Conservation (phyloP, 208 protist species). For the Leishmania lainsoni region DNA sequence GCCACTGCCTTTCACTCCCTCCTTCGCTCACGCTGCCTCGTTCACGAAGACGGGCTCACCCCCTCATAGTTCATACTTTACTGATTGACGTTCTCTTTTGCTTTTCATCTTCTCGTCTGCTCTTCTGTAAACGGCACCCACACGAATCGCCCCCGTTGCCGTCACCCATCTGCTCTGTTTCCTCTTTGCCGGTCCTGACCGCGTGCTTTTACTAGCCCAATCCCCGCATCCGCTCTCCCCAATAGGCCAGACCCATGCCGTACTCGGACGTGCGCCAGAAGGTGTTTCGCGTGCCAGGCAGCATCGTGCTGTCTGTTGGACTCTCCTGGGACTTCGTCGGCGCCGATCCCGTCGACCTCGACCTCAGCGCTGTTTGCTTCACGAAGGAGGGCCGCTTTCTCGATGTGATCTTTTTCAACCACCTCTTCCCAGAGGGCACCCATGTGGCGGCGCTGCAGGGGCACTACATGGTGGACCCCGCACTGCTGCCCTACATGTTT, state of each 20-base stretch:
- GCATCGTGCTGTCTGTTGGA: constrained; percentile 67
- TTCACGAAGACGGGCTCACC: neutral
- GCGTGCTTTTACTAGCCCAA: neutral
- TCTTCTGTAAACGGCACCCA: neutral
- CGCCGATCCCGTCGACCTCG: constrained; percentile 72
- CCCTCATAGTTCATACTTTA: neutral
- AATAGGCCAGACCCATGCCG: constrained; percentile 22
- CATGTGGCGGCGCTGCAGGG: constrained; percentile 55
- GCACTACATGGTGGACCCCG: constrained; percentile 44
- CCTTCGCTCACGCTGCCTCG: neutral
- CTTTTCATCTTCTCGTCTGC: neutral
- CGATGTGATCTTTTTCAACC: constrained; percentile 87
- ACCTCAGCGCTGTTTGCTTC: constrained; percentile 84
- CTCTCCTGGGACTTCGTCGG: constrained; percentile 84
- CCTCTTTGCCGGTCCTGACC: constrained; percentile 2
- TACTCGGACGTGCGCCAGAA: constrained; percentile 78
- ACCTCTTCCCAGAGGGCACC: constrained; percentile 65
- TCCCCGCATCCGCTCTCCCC: neutral
- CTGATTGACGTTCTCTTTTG: neutral
- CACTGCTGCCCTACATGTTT: constrained; percentile 82
- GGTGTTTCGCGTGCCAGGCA: constrained; percentile 76
- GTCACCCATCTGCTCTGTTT: neutral
- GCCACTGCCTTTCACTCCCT: neutral
- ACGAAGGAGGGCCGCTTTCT: constrained; percentile 72
- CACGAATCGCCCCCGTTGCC: neutral